Base-by-base conservation (phyloP, 257 asterid genomes). In the Scutellaria galericulata region DNA sequence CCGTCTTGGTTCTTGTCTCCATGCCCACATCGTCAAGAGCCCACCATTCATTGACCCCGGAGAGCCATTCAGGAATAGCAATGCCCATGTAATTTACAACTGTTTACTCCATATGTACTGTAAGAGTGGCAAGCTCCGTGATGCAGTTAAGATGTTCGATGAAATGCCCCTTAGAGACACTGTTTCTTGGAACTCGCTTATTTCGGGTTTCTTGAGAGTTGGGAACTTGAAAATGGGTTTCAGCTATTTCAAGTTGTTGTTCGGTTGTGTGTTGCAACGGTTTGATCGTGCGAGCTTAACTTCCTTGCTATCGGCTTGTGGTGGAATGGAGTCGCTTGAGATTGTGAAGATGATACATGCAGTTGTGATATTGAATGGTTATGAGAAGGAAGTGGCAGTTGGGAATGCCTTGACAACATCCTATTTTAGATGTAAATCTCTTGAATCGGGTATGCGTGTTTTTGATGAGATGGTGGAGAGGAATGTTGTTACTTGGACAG, bases 401-500 rank as follows among this genome's bases (percentile, higher is more conserved):
- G 90, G 89, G 70, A 94, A 94, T 83, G 92, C 95, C 44, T 70
- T 91, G 71, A 71, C 81, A 1, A 89, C 94, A 0, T 76, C 92
- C 2, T 93, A 93, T 72, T 89, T 83, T 77, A 79, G 81, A 58
- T 94, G 95, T 20, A 72, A 66, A 15, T 68, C 84, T 78, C 81
- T 79, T 51, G 79, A 75, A 68, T 88, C 81, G 8, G 98, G 91
- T 57, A 76, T 80, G 81, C 79, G 18, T 66, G 89, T 83, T 78
- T 94, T 94, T 52, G 69, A 86, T 44, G 93, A 86, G 83, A 85
- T 88, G 91, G 69, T 11, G 35, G 83, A 79, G 83, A 88, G 83
- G 71, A 90, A 90, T 81, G 99, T 94, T 31, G 86, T 94, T 61
- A 77, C 95, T 66, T 92, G 98, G 98, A 94, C 97, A 12, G 95